A percentile compares a stretch with the other conserved stretches of the same genome.
These are phyloP conservation scores for Plenodomus lindquistii DNA, from an alignment of 2,329 filamentous ascomycete species.

Conservation along the genomic window DNA sequence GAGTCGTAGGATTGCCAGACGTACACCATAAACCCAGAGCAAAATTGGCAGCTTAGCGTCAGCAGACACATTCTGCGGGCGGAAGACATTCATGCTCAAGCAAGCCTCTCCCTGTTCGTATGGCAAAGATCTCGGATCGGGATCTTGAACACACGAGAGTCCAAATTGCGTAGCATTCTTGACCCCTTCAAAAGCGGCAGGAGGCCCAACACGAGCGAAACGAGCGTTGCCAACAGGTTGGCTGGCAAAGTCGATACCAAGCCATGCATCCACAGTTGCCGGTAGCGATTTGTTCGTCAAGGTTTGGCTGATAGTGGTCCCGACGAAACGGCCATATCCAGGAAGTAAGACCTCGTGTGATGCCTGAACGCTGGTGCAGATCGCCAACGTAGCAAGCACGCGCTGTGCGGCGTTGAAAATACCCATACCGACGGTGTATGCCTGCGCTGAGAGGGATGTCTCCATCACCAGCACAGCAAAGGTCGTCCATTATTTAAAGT, in stretches of 20 bases:
- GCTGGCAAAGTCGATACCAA: constrained; percentile 53
- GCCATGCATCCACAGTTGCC: constrained; percentile 50
- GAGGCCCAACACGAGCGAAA: constrained; percentile 45
- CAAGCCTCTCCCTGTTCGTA: constrained; percentile 28
- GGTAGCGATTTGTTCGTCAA: constrained; percentile 42
- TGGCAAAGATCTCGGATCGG: constrained; percentile 33
- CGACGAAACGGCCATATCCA: constrained; percentile 46
- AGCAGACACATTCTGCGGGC: constrained; percentile 18
- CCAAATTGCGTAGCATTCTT: constrained; percentile 46
- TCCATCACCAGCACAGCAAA: neutral
- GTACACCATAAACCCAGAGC: constrained; percentile 36
- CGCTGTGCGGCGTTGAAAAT: constrained; percentile 1
- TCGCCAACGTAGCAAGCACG: constrained; percentile 2
- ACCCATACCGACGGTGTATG: constrained; percentile 4
- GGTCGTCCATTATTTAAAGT: neutral
- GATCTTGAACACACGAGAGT: constrained; percentile 48
- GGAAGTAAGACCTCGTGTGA: constrained; percentile 26
- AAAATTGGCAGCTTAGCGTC: constrained; percentile 30
- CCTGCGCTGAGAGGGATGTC: neutral
- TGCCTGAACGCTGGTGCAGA: constrained; percentile 1
- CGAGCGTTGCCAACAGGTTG: constrained; percentile 42
- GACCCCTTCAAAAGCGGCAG: constrained; percentile 44
- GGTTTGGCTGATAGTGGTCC: constrained; percentile 42
- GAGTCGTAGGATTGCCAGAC: too few relatives aligned
- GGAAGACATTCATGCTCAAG: constrained; percentile 33